Conservation (phyloP, 2,329 filamentous ascomycete genomes). For the Exophiala oligosperma region DNA sequence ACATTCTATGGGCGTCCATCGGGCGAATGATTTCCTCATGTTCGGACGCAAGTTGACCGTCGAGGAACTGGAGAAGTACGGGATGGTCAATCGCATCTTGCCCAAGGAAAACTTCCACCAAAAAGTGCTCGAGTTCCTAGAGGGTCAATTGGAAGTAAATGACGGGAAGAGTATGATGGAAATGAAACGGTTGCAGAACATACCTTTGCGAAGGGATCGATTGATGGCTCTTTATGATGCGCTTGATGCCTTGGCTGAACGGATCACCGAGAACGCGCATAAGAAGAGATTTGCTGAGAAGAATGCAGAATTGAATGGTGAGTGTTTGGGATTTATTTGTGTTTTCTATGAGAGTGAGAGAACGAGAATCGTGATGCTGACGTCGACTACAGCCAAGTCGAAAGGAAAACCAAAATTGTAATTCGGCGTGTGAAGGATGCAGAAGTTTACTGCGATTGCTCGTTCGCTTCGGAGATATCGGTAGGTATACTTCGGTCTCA, state of each 20-base stretch:
- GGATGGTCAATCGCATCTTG: conserved; percentile 51
- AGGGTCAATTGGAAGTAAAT: conserved; percentile 51
- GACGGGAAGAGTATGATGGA: conserved; percentile 56
- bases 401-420: background rate
- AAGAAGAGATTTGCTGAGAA: conserved; percentile 46
- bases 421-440: background rate
- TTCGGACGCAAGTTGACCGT: conserved; percentile 49
- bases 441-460: no score
- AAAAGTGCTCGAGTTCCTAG: conserved; percentile 43
- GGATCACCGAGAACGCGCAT: conserved; percentile 51
- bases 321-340: background rate
- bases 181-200: conserved; percentile 52
- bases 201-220: conserved; percentile 44
- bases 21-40: conserved; percentile 55
- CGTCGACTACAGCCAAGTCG: background rate
- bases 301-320: conserved; percentile 21
- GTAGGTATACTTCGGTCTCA: no score
- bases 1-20: conserved; percentile 51
- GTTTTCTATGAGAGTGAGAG: background rate
- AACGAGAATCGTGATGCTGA: background rate
- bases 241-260: conserved; percentile 49
- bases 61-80: conserved; percentile 45
- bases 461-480: no score
- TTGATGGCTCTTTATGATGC: conserved; percentile 50
- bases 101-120: conserved; percentile 42